phyloP scores from a whole-genome alignment of 2,329 filamentous ascomycete genomes.

The Epichloe hybrida region DNA sequence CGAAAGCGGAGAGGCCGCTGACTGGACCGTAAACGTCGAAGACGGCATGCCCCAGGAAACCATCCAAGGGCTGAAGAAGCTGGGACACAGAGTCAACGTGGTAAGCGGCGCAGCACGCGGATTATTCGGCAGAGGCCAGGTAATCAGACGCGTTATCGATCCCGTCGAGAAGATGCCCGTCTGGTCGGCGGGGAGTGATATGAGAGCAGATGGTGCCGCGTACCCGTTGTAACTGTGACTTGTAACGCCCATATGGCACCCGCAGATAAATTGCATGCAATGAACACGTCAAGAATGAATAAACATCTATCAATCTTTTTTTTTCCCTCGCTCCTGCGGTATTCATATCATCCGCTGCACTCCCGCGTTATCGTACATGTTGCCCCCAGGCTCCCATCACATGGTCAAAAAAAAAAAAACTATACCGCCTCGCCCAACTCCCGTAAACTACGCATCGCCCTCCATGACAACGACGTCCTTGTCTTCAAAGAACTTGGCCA shows the following conservation, averaged over 20 bases:
- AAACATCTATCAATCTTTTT: no score
- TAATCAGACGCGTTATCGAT: constrained; percentile 68
- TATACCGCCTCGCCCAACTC: background rate
- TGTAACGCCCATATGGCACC: background rate
- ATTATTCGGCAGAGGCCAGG: constrained; percentile 75
- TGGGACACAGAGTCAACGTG: constrained; percentile 64
- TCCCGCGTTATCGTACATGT: background rate
- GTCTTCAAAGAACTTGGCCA: constrained; percentile 83
- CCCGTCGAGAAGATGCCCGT: constrained; percentile 51
- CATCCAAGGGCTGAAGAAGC: constrained; percentile 47
- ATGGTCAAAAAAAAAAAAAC: constrained; percentile 5
- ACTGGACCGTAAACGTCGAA: constrained; percentile 62
- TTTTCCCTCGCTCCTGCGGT: background rate
- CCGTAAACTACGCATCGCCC: constrained; percentile 22
- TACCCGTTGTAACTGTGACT: constrained; percentile 31
- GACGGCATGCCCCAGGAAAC: constrained; percentile 63
- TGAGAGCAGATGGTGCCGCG: constrained; percentile 65
- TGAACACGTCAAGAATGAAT: no score
- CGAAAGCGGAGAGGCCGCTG: constrained; percentile 41
- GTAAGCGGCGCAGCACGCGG: constrained; percentile 51
- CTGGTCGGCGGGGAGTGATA: constrained; percentile 83
- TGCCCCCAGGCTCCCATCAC: constrained; percentile 1
- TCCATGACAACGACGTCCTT: constrained; percentile 62
- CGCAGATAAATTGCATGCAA: no score
- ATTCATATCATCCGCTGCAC: no score